Evolutionary conservation across 208 protist species (phyloP).

Genomic region (Acanthamoeba triangularis): DNA sequence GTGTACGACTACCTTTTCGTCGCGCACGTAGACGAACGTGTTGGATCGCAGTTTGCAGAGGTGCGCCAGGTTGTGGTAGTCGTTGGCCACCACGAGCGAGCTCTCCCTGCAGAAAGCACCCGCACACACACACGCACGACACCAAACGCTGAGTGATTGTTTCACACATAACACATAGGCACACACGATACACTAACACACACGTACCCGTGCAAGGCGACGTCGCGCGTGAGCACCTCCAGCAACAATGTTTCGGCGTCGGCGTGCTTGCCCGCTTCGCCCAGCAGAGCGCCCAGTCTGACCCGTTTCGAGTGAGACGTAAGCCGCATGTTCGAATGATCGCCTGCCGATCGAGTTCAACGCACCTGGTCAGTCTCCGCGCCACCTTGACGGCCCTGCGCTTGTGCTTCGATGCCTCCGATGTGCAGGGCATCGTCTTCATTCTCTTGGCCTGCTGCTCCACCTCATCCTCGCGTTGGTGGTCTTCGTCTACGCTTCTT

Average conservation of each 20-base stretch:
- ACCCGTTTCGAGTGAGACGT: not conserved
- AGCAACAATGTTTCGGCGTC: conserved; percentile 5
- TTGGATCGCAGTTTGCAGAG: conserved; percentile 25
- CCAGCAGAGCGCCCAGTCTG: not conserved
- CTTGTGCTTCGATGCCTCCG: not conserved
- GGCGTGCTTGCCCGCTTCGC: conserved; percentile 35
- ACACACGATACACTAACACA: not conserved
- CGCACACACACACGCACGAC: not conserved
- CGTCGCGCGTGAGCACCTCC: not conserved
- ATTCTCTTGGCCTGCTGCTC: too few species aligned
- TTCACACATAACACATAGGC: not conserved
- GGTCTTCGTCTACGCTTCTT: not conserved
- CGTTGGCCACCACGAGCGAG: conserved; percentile 11
- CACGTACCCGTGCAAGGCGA: not conserved
- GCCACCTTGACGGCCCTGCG: not conserved
- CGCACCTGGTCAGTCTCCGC: not conserved
- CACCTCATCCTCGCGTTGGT: not conserved
- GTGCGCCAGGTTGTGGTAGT: conserved; percentile 51
- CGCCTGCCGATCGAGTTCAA: too few species aligned
- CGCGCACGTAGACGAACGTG: conserved; percentile 66
- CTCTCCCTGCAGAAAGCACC: not conserved
- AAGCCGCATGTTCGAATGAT: not conserved
- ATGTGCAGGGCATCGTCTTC: too few species aligned
- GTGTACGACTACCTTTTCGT: conserved; percentile 72
- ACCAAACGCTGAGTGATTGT: not conserved